Evolutionary conservation across 106 monocot genomes (phyloP).

Genomic region (Dendrobium nobile): DNA sequence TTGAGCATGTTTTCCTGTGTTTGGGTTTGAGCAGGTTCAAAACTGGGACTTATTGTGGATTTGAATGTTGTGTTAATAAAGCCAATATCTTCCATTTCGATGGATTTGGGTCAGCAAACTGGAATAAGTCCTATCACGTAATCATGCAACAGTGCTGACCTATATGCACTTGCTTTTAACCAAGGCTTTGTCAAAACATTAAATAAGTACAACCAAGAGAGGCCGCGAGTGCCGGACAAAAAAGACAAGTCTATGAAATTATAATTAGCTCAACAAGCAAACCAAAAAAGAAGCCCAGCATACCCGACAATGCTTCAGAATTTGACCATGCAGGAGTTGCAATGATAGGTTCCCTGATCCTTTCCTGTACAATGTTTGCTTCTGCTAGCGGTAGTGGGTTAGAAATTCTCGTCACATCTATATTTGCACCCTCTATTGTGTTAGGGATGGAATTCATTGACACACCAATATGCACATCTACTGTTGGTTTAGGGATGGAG

Average conservation of each 20-base stretch:
- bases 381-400: conserved; percentile 16
- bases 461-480: conserved; percentile 16
- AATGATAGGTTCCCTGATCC: conserved; percentile 38
- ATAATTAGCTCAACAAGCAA: background rate
- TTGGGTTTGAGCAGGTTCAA: no score
- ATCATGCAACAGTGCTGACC: background rate
- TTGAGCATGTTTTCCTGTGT: background rate
- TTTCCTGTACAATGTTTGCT: conserved; percentile 31
- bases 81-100: no score
- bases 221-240: background rate
- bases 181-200: background rate
- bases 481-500: background rate
- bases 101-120: no score
- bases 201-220: background rate
- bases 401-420: conserved; percentile 20
- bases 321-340: conserved; percentile 61
- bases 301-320: conserved; percentile 55
- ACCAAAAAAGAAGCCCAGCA: background rate
- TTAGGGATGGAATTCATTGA: background rate
- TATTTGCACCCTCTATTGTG: conserved; percentile 4
- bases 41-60: no score
- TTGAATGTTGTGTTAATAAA: no score
- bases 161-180: background rate
- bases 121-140: background rate
- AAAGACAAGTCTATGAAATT: background rate